These are phyloP conservation scores for Protomyces gravidus DNA, from an alignment of 1,139 yeast species.

Conservation along the genomic window DNA sequence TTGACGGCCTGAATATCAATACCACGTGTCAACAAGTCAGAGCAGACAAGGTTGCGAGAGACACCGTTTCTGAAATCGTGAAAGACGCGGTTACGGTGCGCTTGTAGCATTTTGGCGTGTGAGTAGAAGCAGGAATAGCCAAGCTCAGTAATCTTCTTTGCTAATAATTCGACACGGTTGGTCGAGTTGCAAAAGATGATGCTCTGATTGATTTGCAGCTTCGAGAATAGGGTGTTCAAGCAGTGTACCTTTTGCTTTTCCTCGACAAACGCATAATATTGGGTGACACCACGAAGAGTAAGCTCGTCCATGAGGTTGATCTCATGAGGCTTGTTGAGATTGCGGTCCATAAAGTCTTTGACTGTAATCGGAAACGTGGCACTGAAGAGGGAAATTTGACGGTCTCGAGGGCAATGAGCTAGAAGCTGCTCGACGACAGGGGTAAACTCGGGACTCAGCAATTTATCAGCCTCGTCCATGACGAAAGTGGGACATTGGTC, in stretches of 20 bases:
- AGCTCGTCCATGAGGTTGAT: conserved; percentile 96
- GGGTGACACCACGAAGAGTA: conserved; percentile 92
- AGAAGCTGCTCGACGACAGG: conserved; percentile 83
- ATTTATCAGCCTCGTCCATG: conserved; percentile 99
- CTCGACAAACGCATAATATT: conserved; percentile 95
- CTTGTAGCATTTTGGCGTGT: conserved; percentile 97
- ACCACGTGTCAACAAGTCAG: conserved; percentile 96
- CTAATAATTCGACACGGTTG: conserved; percentile 88
- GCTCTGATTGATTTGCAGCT: conserved; percentile 89
- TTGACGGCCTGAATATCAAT: conserved; percentile 98
- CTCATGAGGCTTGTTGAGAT: conserved; percentile 86
- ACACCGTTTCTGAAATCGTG: conserved; percentile 98
- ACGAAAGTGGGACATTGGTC: conserved; percentile 83
- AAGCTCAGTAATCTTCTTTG: conserved; percentile 91
- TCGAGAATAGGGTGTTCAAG: conserved; percentile 87
- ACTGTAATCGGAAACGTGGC: conserved; percentile 97
- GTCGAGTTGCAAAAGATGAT: conserved; percentile 96
- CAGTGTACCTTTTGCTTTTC: conserved; percentile 95
- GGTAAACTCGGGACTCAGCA: conserved; percentile 86
- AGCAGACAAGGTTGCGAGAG: conserved; percentile 93
- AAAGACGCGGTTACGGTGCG: conserved; percentile 94
- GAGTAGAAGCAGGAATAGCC: conserved; percentile 96
- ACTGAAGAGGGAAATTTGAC: conserved; percentile 83
- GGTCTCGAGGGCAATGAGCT: conserved; percentile 68
- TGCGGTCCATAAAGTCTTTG: conserved; percentile 66